Percentiles rank a stretch among this genome's conserved stretches.
Evolutionary conservation across 148 eudicot genomes (phyloP).

Genomic region (Simmondsia chinensis): DNA sequence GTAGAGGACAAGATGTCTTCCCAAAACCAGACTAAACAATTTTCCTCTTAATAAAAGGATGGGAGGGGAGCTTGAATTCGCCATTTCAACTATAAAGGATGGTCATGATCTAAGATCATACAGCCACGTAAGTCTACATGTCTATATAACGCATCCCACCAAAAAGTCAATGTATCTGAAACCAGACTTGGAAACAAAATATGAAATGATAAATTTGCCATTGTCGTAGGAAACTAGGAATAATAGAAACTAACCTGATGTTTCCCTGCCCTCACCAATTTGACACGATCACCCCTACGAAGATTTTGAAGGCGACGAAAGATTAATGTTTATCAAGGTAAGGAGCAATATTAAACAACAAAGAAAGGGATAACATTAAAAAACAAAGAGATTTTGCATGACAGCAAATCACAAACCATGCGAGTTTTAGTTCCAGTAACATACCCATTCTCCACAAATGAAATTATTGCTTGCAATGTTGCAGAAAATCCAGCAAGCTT

Average conservation of each 20-base stretch:
- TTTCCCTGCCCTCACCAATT: slow-evolving; percentile 82
- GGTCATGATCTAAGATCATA: no score
- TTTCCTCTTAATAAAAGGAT: no score
- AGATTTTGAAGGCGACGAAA: no score
- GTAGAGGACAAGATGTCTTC: no score
- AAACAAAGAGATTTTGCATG: neutral
- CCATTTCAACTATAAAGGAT: no score
- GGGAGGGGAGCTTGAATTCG: no score
- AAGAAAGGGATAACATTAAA: neutral
- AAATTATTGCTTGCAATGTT: slow-evolving; percentile 92
- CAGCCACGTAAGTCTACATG: no score
- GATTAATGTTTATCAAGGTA: no score
- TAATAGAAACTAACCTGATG: slow-evolving; percentile 60
- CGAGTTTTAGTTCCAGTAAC: slow-evolving; percentile 6
- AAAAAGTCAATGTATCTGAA: no score
- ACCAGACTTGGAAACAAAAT: neutral
- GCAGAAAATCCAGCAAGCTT: slow-evolving; percentile 96
- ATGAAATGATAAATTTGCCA: slow-evolving; percentile 3
- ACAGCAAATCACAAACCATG: neutral
- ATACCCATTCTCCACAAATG: slow-evolving; percentile 95
- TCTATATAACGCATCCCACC: no score
- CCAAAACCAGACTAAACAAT: no score
- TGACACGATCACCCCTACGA: slow-evolving; percentile 81
- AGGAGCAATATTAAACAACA: neutral
- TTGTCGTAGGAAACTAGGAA: neutral